Evolutionary conservation across 768 basidiomycete species (phyloP).

Genomic region (Rhizopogon vesiculosus): DNA sequence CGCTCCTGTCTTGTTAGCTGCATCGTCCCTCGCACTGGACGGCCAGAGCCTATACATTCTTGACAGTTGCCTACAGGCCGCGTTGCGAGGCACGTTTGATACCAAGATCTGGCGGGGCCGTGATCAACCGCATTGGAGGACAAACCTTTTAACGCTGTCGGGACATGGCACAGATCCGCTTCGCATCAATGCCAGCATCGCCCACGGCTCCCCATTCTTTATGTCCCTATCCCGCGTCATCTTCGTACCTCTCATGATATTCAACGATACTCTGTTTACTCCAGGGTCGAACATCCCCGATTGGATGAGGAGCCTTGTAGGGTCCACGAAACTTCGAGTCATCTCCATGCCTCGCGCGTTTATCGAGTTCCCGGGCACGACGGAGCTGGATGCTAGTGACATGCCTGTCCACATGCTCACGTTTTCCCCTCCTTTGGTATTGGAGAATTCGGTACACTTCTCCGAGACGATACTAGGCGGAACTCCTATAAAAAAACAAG

Average conservation of each 20-base stretch:
- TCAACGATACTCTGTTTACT: slow-evolving; percentile 1
- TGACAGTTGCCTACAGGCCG: slow-evolving; percentile 23
- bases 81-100: too few relatives aligned
- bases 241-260: slow-evolving; percentile 11
- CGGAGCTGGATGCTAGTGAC: not conserved
- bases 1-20: slow-evolving; percentile 4
- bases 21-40: slow-evolving; percentile 25
- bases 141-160: too few relatives aligned
- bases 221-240: slow-evolving; percentile 32
- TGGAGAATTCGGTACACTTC: not conserved
- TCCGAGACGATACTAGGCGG: too few relatives aligned
- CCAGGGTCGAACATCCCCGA: not conserved
- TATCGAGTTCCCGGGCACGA: too few relatives aligned
- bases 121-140: too few relatives aligned
- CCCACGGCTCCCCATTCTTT: slow-evolving; percentile 29
- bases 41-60: slow-evolving; percentile 29
- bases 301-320: slow-evolving; percentile 18
- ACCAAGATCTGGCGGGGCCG: too few relatives aligned
- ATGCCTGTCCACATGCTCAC: not conserved
- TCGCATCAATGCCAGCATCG: slow-evolving; percentile 28
- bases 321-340: slow-evolving; percentile 24
- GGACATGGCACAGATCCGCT: slow-evolving; percentile 10
- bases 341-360: not conserved
- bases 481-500: too few relatives aligned
- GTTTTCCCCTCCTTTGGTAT: not conserved